Conservation (phyloP, 2,329 filamentous ascomycete genomes). For the Elsinoe fawcettii region DNA sequence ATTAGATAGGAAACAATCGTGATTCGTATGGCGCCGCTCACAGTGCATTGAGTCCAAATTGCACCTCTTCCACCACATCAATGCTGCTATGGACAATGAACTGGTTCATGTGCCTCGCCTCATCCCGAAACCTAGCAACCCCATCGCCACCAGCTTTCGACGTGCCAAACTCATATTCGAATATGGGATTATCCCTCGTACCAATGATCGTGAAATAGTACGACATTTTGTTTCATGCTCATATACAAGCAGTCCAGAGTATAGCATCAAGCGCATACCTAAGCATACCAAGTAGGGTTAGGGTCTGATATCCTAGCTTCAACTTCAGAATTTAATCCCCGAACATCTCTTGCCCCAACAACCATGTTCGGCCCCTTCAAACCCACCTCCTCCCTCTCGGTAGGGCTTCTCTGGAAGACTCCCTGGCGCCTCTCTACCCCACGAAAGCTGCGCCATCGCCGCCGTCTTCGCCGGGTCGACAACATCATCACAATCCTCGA, state of each 20-base stretch:
- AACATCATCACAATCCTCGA: constrained; percentile 76
- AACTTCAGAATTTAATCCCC: constrained; percentile 11
- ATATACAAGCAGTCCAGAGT: neutral
- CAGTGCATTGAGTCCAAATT: constrained; percentile 85
- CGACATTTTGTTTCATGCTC: constrained; percentile 55
- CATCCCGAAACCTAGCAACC: constrained; percentile 75
- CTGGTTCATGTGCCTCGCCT: constrained; percentile 89
- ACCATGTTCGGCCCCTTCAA: constrained; percentile 80
- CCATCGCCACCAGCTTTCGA: constrained; percentile 95
- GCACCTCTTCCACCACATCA: constrained; percentile 91
- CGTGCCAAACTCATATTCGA: constrained; percentile 94
- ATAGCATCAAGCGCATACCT: neutral
- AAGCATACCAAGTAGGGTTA: constrained; percentile 4
- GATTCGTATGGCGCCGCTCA: constrained; percentile 36
- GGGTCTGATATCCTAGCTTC: neutral
- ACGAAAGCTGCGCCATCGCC: constrained; percentile 81
- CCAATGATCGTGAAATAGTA: constrained; percentile 98
- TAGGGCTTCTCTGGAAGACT: constrained; percentile 90
- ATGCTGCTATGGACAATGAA: constrained; percentile 92
- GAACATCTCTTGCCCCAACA: constrained; percentile 16
- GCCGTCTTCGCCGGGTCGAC: constrained; percentile 78
- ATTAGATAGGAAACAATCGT: neutral
- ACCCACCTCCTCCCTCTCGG: constrained; percentile 65
- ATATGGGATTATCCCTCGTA: constrained; percentile 89
- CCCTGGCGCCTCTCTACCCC: constrained; percentile 90